Conservation (phyloP, 495 filamentous ascomycete genomes). For the Schizothecium vesticola region DNA sequence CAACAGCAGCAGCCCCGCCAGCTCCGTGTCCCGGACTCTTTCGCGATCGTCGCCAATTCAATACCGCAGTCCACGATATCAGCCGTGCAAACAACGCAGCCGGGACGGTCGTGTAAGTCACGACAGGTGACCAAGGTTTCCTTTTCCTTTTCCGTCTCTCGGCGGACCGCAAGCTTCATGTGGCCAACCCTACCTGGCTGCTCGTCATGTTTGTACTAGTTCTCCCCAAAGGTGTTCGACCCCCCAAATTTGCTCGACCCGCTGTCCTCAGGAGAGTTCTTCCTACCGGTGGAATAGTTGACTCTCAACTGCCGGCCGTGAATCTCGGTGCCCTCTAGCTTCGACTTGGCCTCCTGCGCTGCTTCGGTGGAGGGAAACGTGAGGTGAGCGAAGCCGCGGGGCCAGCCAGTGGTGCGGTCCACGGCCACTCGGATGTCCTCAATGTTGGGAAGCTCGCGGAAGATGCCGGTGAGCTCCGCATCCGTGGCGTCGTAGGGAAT, state of each 20-base stretch:
- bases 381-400: constrained; percentile 83
- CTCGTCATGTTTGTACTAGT: not conserved
- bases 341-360: constrained; percentile 53
- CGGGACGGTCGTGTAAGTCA: not conserved
- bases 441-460: constrained; percentile 65
- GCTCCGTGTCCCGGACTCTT: not conserved
- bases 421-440: constrained; percentile 83
- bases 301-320: constrained; percentile 63
- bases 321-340: constrained; percentile 52
- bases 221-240: not conserved
- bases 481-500: constrained; percentile 87
- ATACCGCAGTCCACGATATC: not conserved
- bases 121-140: not conserved
- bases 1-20: not conserved
- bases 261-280: too few relatives aligned
- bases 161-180: not conserved
- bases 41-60: not conserved
- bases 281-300: constrained; percentile 47
- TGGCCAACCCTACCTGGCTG: not conserved
- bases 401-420: constrained; percentile 80
- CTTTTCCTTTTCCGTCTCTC: not conserved
- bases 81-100: not conserved
- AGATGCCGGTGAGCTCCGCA: constrained; percentile 75
- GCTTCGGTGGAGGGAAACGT: constrained; percentile 68
- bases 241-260: too few relatives aligned